These are phyloP conservation scores for Phyllosticta paracitricarpa DNA, from an alignment of 2,329 filamentous ascomycete genomes.

Conservation along the genomic window DNA sequence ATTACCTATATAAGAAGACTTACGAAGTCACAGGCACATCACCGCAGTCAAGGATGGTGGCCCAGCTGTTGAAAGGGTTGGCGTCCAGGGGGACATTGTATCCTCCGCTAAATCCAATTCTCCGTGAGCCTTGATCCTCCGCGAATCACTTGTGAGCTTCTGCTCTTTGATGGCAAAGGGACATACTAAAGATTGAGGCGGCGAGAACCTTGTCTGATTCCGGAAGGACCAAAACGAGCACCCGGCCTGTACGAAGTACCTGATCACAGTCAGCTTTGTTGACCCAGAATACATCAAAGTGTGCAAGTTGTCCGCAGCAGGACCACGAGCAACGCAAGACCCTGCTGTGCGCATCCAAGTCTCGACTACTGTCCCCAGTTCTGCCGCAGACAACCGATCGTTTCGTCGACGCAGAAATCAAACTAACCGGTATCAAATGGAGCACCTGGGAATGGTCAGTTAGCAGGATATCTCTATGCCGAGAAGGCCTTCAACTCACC, in stretches of 20 bases:
- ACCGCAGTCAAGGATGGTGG: slow-evolving; percentile 71
- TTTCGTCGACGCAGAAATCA: background rate
- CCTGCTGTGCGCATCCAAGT: background rate
- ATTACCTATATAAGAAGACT: slow-evolving; percentile 20
- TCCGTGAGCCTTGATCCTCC: slow-evolving; percentile 37
- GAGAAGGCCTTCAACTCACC: slow-evolving; percentile 36
- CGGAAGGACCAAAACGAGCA: slow-evolving; percentile 73
- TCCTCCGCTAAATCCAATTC: slow-evolving; percentile 56
- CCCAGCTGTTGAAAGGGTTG: slow-evolving; percentile 75
- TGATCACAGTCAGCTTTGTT: background rate
- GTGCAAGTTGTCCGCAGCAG: background rate
- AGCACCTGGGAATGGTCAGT: slow-evolving; percentile 43
- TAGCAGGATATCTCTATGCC: background rate
- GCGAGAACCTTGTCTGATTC: slow-evolving; percentile 77
- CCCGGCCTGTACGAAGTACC: slow-evolving; percentile 74
- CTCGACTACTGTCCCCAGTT: background rate
- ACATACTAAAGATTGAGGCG: slow-evolving; percentile 79
- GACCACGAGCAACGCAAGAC: background rate
- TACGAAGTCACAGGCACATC: slow-evolving; percentile 79
- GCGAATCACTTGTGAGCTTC: slow-evolving; percentile 10
- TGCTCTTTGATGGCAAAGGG: slow-evolving; percentile 1
- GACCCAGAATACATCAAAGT: background rate
- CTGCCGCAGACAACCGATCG: background rate
- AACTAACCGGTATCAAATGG: slow-evolving; percentile 62
- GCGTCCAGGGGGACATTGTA: slow-evolving; percentile 75